Evolutionary conservation across 2,329 filamentous ascomycete genomes (phyloP).

Genomic region (Nemania diffusa): DNA sequence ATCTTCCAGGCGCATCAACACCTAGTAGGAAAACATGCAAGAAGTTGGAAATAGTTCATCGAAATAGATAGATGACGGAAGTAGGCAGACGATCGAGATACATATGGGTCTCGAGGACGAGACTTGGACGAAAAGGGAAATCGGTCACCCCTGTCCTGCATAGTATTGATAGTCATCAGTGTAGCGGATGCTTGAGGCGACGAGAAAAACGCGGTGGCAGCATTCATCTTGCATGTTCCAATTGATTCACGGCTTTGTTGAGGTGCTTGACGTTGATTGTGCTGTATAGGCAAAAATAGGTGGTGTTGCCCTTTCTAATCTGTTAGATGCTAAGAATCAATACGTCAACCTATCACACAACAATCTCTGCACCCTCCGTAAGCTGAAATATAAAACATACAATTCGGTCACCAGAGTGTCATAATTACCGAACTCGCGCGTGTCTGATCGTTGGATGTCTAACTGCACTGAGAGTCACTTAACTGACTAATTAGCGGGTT

Average conservation of each 20-base stretch:
- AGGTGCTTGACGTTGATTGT: not conserved
- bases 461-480: not conserved
- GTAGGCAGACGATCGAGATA: constrained; percentile 20
- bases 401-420: too few species aligned
- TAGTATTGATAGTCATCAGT: constrained; percentile 14
- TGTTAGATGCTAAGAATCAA: not conserved
- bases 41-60: constrained; percentile 15
- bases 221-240: constrained; percentile 10
- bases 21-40: constrained; percentile 26
- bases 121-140: constrained; percentile 34
- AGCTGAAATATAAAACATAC: not conserved
- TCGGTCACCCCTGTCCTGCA: constrained; percentile 35
- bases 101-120: constrained; percentile 21
- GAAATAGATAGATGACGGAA: constrained; percentile 16
- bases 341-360: not conserved
- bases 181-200: not conserved
- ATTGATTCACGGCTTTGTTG: not conserved
- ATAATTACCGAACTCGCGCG: not conserved
- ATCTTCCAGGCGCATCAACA: too few species aligned
- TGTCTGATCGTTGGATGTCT: not conserved
- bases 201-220: constrained; percentile 1
- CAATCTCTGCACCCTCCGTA: not conserved
- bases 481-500: not conserved
- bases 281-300: too few species aligned
- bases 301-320: not conserved